These are phyloP conservation scores for Pseudomicrostroma phylloplanum DNA, from an alignment of 1,284 basidiomycete species.

Conservation along the genomic window DNA sequence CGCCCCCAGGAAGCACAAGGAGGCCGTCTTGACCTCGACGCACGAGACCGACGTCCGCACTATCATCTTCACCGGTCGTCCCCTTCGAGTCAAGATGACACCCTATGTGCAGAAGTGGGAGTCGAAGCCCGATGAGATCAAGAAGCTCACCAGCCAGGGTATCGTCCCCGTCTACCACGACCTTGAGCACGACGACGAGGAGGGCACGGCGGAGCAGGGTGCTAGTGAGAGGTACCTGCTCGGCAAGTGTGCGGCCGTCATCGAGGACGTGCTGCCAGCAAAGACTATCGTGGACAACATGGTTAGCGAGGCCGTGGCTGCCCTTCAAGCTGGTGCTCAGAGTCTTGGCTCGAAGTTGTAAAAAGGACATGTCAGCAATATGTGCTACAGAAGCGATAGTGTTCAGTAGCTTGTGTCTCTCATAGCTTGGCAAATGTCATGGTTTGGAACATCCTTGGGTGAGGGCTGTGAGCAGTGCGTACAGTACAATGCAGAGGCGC, in stretches of 20 bases:
- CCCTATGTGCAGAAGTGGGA: conserved; percentile 41
- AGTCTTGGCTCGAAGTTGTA: conserved; percentile 9
- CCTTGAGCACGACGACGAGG: conserved; percentile 40
- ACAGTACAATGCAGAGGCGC: too few species aligned
- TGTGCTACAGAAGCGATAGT: too few species aligned
- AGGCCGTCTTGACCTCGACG: conserved; percentile 38
- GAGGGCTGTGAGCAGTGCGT: too few species aligned
- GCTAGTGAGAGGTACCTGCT: conserved; percentile 34
- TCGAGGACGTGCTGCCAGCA: conserved; percentile 40
- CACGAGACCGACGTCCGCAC: conserved; percentile 43
- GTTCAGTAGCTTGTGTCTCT: too few species aligned
- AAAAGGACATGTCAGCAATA: too few species aligned
- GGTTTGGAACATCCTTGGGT: too few species aligned
- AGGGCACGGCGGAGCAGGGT: conserved; percentile 33
- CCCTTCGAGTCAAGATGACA: conserved; percentile 57
- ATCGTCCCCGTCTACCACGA: conserved; percentile 43
- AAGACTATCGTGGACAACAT: conserved; percentile 42
- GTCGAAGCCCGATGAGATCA: conserved; percentile 43
- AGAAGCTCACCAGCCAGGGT: conserved; percentile 37
- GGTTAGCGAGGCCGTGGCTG: conserved; percentile 33
- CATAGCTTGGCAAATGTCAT: too few species aligned
- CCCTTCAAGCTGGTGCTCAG: conserved; percentile 15
- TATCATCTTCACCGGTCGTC: conserved; percentile 60
- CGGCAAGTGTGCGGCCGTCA: conserved; percentile 57
- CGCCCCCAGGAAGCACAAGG: conserved; percentile 43